phyloP scores from a whole-genome alignment of 805 yeast species.

The Candida coquimbonensis region DNA sequence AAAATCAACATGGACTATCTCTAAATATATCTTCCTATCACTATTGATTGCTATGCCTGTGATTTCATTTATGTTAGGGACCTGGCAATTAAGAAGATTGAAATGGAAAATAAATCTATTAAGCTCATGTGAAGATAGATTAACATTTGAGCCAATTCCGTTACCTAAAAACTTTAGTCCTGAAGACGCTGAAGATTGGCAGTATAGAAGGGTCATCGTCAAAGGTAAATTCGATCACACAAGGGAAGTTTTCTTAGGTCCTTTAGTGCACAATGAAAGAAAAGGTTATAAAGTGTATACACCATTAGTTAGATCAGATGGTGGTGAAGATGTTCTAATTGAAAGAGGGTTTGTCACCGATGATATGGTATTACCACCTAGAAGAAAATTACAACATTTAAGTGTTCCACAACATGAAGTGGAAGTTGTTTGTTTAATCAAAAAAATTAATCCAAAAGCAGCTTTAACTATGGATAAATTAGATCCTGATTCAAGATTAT shows the following conservation, averaged over 20 bases:
- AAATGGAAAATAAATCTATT: constrained; percentile 85
- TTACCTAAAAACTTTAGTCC: constrained; percentile 64
- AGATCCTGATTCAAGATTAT: constrained; percentile 58
- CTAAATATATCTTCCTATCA: constrained; percentile 28
- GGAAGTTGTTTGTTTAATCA: constrained; percentile 64
- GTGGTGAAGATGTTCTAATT: constrained; percentile 70
- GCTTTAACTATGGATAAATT: constrained; percentile 63
- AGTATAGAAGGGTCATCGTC: constrained; percentile 70
- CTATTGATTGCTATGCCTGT: constrained; percentile 70
- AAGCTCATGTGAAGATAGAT: constrained; percentile 73
- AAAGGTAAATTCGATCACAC: constrained; percentile 77
- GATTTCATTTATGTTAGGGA: constrained; percentile 76
- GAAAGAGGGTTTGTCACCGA: constrained; percentile 92
- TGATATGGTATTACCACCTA: constrained; percentile 50
- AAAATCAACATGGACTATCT: constrained; percentile 24
- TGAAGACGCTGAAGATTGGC: constrained; percentile 63
- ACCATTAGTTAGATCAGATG: constrained; percentile 70
- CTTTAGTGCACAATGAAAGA: constrained; percentile 64
- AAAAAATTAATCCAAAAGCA: constrained; percentile 59
- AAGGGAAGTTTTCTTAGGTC: constrained; percentile 89
- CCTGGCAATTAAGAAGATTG: constrained; percentile 86
- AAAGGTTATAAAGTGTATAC: constrained; percentile 77
- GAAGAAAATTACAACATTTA: constrained; percentile 55
- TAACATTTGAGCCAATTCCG: constrained; percentile 65
- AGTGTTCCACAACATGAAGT: constrained; percentile 61